Evolutionary conservation across 768 basidiomycete species (phyloP).

Genomic region (Agrocybe praecox): DNA sequence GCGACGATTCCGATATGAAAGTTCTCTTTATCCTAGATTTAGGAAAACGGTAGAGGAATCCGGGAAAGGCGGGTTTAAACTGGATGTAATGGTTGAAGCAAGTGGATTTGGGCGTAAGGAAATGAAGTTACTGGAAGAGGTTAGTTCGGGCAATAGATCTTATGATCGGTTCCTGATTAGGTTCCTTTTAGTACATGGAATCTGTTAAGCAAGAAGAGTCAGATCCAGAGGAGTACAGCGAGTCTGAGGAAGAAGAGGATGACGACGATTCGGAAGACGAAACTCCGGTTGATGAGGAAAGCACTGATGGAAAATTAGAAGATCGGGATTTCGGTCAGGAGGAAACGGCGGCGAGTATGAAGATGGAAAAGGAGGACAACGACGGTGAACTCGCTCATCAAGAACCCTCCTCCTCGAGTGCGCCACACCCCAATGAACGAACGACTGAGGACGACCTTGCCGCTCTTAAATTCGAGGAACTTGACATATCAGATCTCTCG

Average conservation of each 20-base stretch:
- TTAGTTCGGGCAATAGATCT: constrained; percentile 37
- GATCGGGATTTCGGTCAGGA: not conserved
- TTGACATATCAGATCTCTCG: constrained; percentile 28
- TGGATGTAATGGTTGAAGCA: constrained; percentile 92
- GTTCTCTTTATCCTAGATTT: constrained; percentile 85
- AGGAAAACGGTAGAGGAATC: constrained; percentile 56
- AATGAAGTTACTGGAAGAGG: constrained; percentile 83
- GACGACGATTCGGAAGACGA: constrained; percentile 30
- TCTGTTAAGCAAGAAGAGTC: constrained; percentile 39
- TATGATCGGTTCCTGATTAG: constrained; percentile 3
- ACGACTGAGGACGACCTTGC: not conserved
- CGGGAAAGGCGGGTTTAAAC: constrained; percentile 60
- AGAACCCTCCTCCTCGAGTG: not conserved
- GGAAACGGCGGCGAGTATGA: not conserved
- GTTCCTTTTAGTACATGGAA: constrained; percentile 65
- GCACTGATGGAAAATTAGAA: not conserved
- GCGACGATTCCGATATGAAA: constrained; percentile 92
- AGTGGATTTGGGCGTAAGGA: constrained; percentile 91
- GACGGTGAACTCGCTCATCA: not conserved
- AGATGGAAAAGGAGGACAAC: not conserved
- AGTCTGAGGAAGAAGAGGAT: constrained; percentile 26
- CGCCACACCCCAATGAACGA: constrained; percentile 1
- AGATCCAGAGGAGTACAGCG: constrained; percentile 14
- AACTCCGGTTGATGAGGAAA: constrained; percentile 20
- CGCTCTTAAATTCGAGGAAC: constrained; percentile 21